A percentile compares a stretch with the other conserved stretches of the same genome.
Conservation (phyloP, 345 rosid genomes). For the Abelmoschus esculentus region DNA sequence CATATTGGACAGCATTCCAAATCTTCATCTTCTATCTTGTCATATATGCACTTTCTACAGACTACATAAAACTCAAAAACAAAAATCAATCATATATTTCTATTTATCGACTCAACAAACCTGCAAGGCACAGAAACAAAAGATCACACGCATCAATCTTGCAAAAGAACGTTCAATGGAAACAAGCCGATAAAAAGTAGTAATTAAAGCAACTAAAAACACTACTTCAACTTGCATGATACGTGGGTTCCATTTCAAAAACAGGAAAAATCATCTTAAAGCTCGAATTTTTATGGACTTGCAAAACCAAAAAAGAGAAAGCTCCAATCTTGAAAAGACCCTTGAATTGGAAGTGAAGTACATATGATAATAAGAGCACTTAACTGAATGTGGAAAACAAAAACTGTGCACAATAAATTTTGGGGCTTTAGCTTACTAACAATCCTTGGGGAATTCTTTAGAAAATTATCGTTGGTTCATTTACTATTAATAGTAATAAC, state of each 20-base stretch:
- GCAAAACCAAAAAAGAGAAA: neutral
- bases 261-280: neutral
- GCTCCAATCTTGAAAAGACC: neutral
- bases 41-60: slow-evolving; percentile 85
- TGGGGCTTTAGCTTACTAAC: neutral
- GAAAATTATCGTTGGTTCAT: neutral
- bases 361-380: neutral
- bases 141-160: neutral
- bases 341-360: slow-evolving; percentile 4
- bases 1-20: slow-evolving; percentile 77
- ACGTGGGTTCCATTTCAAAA: neutral
- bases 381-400: neutral
- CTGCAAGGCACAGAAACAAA: neutral
- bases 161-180: neutral
- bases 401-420: neutral
- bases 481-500: neutral
- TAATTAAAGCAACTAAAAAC: neutral
- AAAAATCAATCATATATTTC: neutral
- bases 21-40: slow-evolving; percentile 69
- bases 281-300: neutral
- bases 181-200: neutral
- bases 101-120: neutral
- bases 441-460: neutral
- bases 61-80: slow-evolving; percentile 33
- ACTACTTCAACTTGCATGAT: neutral